Percentiles rank a stretch among this genome's conserved stretches.
phyloP scores from a whole-genome alignment of 2,329 filamentous ascomycete species.

The Colletotrichum endophyticum region DNA sequence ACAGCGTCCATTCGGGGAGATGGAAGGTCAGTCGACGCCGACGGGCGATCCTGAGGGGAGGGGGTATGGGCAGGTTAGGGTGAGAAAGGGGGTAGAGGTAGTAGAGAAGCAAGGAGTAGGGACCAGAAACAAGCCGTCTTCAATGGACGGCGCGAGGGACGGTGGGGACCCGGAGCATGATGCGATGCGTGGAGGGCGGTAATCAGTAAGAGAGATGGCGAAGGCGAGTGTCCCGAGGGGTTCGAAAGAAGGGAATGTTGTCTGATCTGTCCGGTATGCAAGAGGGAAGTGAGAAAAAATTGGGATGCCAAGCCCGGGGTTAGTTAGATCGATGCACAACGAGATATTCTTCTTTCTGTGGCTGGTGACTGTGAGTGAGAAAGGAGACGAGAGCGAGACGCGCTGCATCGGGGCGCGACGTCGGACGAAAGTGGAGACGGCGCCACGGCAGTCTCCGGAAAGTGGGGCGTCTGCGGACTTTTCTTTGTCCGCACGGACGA shows the following conservation, averaged over 20 bases:
- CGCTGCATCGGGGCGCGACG: not conserved
- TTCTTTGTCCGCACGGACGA: not conserved
- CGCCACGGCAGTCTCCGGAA: not conserved
- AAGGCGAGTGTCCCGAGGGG: not conserved
- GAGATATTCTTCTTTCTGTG: not conserved
- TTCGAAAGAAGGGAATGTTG: not conserved
- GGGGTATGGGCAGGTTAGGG: not conserved
- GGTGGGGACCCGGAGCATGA: conserved; percentile 1
- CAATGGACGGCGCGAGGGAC: not conserved
- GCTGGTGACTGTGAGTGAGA: not conserved
- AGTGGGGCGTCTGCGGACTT: not conserved
- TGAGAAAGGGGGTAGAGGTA: not conserved
- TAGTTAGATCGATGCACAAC: not conserved
- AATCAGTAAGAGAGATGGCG: not conserved
- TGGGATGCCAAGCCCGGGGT: not conserved
- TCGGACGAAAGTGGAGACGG: not conserved
- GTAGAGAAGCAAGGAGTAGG: not conserved
- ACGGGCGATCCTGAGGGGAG: not conserved
- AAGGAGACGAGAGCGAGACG: not conserved
- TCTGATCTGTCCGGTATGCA: not conserved
- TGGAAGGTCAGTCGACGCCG: not conserved
- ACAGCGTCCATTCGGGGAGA: conserved; percentile 28
- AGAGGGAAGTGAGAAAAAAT: not conserved
- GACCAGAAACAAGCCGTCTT: not conserved
- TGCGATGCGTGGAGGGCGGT: not conserved